A percentile compares a stretch with the other conserved stretches of the same genome.
Evolutionary conservation across 495 filamentous ascomycete genomes (phyloP).

Genomic region (Xylaria curta): DNA sequence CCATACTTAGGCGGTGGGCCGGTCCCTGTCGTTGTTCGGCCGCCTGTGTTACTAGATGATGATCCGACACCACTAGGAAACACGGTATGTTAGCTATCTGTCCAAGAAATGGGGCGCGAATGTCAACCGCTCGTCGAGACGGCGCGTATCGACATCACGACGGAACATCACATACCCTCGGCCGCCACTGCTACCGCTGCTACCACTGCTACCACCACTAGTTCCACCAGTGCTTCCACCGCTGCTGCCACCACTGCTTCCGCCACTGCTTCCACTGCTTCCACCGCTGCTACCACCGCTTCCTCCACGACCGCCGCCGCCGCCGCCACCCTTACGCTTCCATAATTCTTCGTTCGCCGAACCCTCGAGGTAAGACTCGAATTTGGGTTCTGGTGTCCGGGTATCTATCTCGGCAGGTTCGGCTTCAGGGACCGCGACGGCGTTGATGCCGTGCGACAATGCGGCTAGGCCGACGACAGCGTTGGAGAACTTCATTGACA

Average conservation of each 20-base stretch:
- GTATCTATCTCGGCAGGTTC: slow-evolving; percentile 32
- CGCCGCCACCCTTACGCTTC: slow-evolving; percentile 64
- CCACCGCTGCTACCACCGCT: slow-evolving; percentile 39
- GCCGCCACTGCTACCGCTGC: slow-evolving; percentile 1
- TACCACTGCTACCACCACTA: not conserved
- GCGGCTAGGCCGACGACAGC: slow-evolving; percentile 32
- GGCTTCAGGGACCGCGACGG: slow-evolving; percentile 28
- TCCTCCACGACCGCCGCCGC: slow-evolving; percentile 57
- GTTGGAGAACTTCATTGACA: slow-evolving; percentile 37
- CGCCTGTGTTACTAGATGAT: slow-evolving; percentile 62
- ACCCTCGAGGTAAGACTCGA: slow-evolving; percentile 33
- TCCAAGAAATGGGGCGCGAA: not conserved
- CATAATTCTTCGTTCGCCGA: slow-evolving; percentile 50
- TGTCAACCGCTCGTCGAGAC: not conserved
- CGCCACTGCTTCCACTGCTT: slow-evolving; percentile 35
- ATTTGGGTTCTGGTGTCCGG: slow-evolving; percentile 28
- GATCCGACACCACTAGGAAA: slow-evolving; percentile 31
- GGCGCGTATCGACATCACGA: not conserved
- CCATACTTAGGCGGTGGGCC: slow-evolving; percentile 66
- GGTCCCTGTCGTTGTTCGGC: slow-evolving; percentile 69
- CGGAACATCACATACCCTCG: slow-evolving; percentile 12
- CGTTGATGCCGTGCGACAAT: slow-evolving; percentile 28
- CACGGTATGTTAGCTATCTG: slow-evolving; percentile 9
- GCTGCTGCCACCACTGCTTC: not conserved
- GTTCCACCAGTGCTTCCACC: not conserved